A percentile compares a stretch with the other conserved stretches of the same genome.
phyloP scores from a whole-genome alignment of 2,329 filamentous ascomycete genomes.

The Fusarium sp. region DNA sequence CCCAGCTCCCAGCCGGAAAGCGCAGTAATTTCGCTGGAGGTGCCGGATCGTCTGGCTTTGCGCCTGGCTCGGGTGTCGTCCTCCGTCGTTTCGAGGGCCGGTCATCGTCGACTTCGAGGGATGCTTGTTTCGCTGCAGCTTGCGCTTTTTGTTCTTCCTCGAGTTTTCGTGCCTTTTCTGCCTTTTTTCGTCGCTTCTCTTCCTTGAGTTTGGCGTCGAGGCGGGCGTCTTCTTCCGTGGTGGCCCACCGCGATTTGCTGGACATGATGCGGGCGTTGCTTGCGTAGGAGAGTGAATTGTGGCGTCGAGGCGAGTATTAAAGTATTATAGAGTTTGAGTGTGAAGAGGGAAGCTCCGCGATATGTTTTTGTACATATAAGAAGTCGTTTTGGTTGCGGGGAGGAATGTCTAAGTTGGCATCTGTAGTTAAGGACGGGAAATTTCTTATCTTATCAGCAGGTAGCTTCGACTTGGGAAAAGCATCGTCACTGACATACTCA shows the following conservation, averaged over 20 bases:
- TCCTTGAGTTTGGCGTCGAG: slow-evolving; percentile 83
- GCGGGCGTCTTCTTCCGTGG: slow-evolving; percentile 83
- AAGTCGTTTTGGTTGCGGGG: slow-evolving; percentile 14
- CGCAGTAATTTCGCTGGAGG: slow-evolving; percentile 71
- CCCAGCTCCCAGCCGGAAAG: slow-evolving; percentile 77
- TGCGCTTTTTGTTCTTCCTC: slow-evolving; percentile 61
- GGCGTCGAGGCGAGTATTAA: not conserved
- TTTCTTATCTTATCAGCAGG: slow-evolving; percentile 46
- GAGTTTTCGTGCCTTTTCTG: slow-evolving; percentile 79
- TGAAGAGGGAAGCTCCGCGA: not conserved
- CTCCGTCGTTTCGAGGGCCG: slow-evolving; percentile 73
- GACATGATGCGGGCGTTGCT: slow-evolving; percentile 61
- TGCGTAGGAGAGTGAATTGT: not conserved
- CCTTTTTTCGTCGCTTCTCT: slow-evolving; percentile 86
- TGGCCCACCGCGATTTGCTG: slow-evolving; percentile 86
- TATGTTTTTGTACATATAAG: not conserved
- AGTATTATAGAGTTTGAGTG: too few relatives aligned
- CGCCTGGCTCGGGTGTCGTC: slow-evolving; percentile 62
- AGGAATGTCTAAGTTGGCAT: not conserved
- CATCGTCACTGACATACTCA: slow-evolving; percentile 35
- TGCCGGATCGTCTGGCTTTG: slow-evolving; percentile 38
- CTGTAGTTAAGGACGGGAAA: slow-evolving; percentile 5
- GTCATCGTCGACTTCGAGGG: slow-evolving; percentile 37
- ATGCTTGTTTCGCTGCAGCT: slow-evolving; percentile 46
- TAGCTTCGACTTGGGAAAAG: slow-evolving; percentile 24